Base-by-base conservation (phyloP, 2,329 filamentous ascomycete species). In the Diplodia corticola region DNA sequence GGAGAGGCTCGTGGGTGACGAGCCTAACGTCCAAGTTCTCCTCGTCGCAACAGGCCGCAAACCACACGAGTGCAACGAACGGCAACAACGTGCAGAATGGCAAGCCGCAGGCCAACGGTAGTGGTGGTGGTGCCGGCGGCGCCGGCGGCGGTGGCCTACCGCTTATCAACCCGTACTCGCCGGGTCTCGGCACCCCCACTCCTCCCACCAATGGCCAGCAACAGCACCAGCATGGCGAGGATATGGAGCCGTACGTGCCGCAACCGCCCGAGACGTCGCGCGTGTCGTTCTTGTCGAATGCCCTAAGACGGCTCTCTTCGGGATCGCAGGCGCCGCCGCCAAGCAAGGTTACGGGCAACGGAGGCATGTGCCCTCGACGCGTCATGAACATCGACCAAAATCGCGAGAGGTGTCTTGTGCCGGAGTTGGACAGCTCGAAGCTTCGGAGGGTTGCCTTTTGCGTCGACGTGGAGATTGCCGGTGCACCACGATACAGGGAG, bases 381-480 rank as follows among this genome's bases (percentile, higher is more conserved):
- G 84, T 97, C 7, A 81, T 98, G 80, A 99, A 99, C 73, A 84
- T 97, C 51, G 92, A 98, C 75, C 87, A 82, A 9, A 85, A 89
- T 70, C 87, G 95, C 49, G 89, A 94, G 73, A 84, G 95, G 69
- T 96, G 92, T 76, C 84, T 87, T 26, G 87, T 98, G 33, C 82
- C 86, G 4, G 93, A 96, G 70, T 82, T 99, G 54, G 89, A 93
- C 70, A 87, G 89, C 72, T 86, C 87, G 57, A 97, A 95, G 76
- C 79, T 99, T 67, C 87, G 92, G 64, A 88, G 93, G 63, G 95
- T 99, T 0, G 91, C 94, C 0, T 99, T 99, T 74, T 97, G 92
- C 71, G 95, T 99, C 2, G 95, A 99, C 74, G 93, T 99, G 4
- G 95, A 99, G 77, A 96, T 99, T 73, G 94, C 94, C 3, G 92